Percentiles rank a stretch among this genome's conserved stretches.
These are phyloP conservation scores for Colletotrichum cuscutae DNA, from an alignment of 2,329 filamentous ascomycete genomes.

Conservation along the genomic window DNA sequence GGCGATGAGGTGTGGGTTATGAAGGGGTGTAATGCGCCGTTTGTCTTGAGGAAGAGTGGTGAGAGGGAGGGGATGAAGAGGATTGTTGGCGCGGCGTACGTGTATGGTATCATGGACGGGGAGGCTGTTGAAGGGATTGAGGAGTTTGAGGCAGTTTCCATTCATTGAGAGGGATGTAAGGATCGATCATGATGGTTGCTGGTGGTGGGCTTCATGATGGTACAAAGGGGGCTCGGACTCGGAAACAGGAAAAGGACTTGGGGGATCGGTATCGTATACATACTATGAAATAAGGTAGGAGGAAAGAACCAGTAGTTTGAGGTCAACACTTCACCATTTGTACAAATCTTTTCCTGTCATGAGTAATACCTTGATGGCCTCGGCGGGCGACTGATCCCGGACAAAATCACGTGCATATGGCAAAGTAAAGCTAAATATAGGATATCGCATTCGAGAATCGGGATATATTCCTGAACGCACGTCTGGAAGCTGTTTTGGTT, in stretches of 20 bases:
- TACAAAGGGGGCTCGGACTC: neutral
- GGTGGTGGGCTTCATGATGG: neutral
- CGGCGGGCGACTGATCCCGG: neutral
- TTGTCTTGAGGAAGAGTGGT: conserved; percentile 29
- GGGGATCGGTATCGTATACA: neutral
- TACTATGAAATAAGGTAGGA: neutral
- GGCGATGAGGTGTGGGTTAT: conserved; percentile 32
- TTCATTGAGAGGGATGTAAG: conserved; percentile 1
- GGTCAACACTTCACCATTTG: no score
- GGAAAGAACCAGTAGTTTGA: no score
- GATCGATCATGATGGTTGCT: accelerated
- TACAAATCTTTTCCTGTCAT: no score
- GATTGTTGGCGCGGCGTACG: conserved; percentile 29
- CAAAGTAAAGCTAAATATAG: no score
- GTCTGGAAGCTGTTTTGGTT: no score
- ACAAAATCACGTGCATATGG: no score
- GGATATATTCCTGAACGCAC: no score
- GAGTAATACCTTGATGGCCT: conserved; percentile 7
- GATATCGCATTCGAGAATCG: no score
- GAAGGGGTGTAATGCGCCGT: conserved; percentile 33
- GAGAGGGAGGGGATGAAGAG: conserved; percentile 22
- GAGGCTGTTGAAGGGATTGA: conserved; percentile 6
- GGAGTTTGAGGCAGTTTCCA: conserved; percentile 22
- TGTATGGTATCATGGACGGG: conserved; percentile 29
- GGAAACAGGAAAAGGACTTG: neutral